Conservation (phyloP, 768 basidiomycete species). For the Myochromella boudieri region DNA sequence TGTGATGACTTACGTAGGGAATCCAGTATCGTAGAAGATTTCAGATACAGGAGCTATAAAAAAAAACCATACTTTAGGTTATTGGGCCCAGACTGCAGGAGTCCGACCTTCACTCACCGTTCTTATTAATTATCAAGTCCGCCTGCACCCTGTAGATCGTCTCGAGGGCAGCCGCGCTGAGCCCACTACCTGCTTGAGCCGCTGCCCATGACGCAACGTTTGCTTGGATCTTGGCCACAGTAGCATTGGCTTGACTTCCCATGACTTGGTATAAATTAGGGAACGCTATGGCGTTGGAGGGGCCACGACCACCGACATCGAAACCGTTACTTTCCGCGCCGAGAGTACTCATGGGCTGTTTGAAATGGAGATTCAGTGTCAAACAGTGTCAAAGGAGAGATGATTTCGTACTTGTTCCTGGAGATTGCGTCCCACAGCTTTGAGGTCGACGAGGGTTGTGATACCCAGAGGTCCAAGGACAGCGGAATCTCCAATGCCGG, state of each 20-base stretch:
- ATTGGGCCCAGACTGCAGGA: no score
- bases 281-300: slow-evolving; percentile 49
- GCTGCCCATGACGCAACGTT: slow-evolving; percentile 42
- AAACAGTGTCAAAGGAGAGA: background rate
- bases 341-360: slow-evolving; percentile 40
- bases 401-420: slow-evolving; percentile 45
- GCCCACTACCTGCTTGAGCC: slow-evolving; percentile 38
- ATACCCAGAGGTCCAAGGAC: slow-evolving; percentile 48
- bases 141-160: slow-evolving; percentile 47
- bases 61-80: background rate
- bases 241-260: slow-evolving; percentile 28
- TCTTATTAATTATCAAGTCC: slow-evolving; percentile 44
- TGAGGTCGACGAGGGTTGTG: slow-evolving; percentile 41
- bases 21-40: slow-evolving; percentile 47
- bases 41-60: slow-evolving; percentile 44
- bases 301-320: slow-evolving; percentile 39
- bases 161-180: slow-evolving; percentile 40
- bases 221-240: slow-evolving; percentile 35
- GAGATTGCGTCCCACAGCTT: slow-evolving; percentile 54
- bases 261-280: slow-evolving; percentile 52
- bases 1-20: slow-evolving; percentile 36
- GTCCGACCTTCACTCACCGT: slow-evolving; percentile 27
- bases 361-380: background rate
- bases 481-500: slow-evolving; percentile 54
- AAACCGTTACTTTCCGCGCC: slow-evolving; percentile 42